Conservation (phyloP, 441 rosid species). For the Populus hybrid region DNA sequence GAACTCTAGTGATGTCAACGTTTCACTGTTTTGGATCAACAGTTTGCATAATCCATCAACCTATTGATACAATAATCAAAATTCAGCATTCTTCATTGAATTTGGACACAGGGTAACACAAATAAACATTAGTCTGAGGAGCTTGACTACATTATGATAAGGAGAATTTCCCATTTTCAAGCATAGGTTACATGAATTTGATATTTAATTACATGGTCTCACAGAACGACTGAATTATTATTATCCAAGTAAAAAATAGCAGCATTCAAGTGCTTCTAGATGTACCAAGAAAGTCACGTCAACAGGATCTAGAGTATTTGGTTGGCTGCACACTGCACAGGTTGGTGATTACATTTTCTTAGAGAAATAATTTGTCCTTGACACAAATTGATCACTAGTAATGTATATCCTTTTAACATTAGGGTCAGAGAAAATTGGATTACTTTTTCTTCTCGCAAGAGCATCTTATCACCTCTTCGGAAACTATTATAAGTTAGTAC, state of each 20-base stretch:
- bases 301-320: neutral
- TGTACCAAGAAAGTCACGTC: neutral
- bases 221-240: neutral
- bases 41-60: constrained; percentile 70
- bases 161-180: neutral
- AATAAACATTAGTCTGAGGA: neutral
- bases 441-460: neutral
- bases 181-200: neutral
- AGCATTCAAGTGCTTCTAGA: neutral
- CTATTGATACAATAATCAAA: constrained; percentile 39
- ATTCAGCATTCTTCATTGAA: neutral
- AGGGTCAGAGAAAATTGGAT: neutral
- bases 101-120: constrained; percentile 2
- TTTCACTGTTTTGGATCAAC: constrained; percentile 55
- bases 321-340: neutral
- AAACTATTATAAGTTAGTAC: neutral
- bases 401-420: neutral
- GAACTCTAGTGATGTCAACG: constrained; percentile 69
- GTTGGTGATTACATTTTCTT: neutral
- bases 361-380: neutral
- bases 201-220: neutral
- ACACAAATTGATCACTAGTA: neutral
- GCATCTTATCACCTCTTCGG: neutral
- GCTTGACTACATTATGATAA: neutral
- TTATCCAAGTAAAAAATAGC: neutral